Evolutionary conservation across 768 basidiomycete species (phyloP).

Genomic region (Xerocomellus chrysenteron): DNA sequence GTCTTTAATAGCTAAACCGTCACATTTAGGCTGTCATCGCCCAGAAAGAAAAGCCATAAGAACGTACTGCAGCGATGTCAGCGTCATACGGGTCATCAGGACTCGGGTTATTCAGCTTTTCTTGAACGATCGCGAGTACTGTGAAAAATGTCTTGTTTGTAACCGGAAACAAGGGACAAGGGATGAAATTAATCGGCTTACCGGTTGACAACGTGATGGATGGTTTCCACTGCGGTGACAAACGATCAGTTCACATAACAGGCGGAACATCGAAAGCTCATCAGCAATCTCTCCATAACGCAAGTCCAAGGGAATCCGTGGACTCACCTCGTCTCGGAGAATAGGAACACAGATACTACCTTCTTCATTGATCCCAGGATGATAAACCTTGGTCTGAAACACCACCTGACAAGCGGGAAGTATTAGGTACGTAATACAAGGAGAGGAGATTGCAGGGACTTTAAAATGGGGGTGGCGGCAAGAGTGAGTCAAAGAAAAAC

Average conservation of each 20-base stretch:
- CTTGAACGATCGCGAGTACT: conserved; percentile 78
- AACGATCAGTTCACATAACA: conserved; percentile 2
- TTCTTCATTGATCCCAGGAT: conserved; percentile 89
- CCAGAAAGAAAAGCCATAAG: neutral
- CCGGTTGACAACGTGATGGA: conserved; percentile 71
- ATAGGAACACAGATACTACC: conserved; percentile 83
- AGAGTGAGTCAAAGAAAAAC: neutral
- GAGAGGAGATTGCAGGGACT: neutral
- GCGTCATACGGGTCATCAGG: conserved; percentile 88
- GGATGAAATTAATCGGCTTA: conserved; percentile 28
- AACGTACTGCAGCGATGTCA: conserved; percentile 75
- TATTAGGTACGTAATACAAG: conserved; percentile 20
- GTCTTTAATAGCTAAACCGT: conserved; percentile 64
- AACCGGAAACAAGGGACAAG: neutral
- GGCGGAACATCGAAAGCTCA: neutral
- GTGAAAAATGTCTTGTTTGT: conserved; percentile 13
- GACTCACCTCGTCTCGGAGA: conserved; percentile 74
- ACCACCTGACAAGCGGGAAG: conserved; percentile 52
- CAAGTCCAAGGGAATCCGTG: conserved; percentile 3
- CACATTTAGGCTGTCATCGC: neutral
- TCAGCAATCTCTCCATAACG: conserved; percentile 3
- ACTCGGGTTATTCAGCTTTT: conserved; percentile 86
- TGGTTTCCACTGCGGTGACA: conserved; percentile 72
- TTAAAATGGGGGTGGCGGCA: neutral
- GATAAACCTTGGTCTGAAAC: conserved; percentile 85